Conservation (phyloP, 352 stramenopile species). For the Elongisporangium anandrum region DNA sequence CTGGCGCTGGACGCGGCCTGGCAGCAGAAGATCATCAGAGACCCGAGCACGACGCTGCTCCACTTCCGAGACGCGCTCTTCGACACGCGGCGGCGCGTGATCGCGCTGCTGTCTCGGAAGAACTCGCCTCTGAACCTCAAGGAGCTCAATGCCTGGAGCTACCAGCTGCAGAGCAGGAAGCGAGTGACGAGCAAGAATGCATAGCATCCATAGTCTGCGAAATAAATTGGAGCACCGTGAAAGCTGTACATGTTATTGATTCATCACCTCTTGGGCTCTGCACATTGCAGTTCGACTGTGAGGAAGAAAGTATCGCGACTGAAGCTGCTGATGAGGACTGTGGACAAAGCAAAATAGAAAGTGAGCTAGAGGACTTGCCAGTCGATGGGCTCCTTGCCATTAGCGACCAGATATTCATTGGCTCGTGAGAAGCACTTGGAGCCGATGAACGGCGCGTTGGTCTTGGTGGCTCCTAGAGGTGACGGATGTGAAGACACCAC, state of each 20-base stretch:
- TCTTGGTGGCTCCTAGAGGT: constrained; percentile 95
- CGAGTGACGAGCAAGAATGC: constrained; percentile 4
- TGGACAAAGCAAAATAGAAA: not conserved
- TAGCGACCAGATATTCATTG: constrained; percentile 70
- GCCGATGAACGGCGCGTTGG: constrained; percentile 93
- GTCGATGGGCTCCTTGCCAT: constrained; percentile 82
- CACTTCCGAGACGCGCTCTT: constrained; percentile 57
- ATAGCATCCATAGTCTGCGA: not conserved
- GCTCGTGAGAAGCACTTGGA: constrained; percentile 89
- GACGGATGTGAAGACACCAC: constrained; percentile 92
- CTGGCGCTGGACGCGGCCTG: constrained; percentile 56
- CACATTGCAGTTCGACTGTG: too few relatives aligned
- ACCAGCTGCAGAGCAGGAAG: constrained; percentile 18
- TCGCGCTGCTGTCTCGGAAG: constrained; percentile 43
- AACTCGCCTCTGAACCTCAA: constrained; percentile 39
- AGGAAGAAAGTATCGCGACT: too few relatives aligned
- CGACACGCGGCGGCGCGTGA: constrained; percentile 38
- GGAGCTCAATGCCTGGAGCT: constrained; percentile 49
- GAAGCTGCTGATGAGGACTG: too few relatives aligned
- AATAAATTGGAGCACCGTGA: constrained; percentile 4
- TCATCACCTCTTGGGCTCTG: too few relatives aligned
- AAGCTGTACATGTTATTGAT: too few relatives aligned
- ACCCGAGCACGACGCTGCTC: constrained; percentile 54
- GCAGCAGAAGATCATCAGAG: constrained; percentile 39
- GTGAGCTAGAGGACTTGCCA: constrained; percentile 49